Conservation (phyloP, 495 filamentous ascomycete species). For the Cetradonia linearis region DNA sequence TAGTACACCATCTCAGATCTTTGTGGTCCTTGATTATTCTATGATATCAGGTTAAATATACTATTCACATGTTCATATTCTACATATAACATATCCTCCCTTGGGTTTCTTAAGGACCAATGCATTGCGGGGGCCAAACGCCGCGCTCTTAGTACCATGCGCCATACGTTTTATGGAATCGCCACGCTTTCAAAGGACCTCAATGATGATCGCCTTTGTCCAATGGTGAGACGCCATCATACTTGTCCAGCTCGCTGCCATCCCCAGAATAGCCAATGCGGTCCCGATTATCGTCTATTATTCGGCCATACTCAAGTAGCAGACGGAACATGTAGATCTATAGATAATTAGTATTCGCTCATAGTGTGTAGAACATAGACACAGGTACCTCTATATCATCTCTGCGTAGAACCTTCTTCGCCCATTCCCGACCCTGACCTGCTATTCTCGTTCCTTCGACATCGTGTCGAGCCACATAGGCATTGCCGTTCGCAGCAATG, state of each 20-base stretch:
- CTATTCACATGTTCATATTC: neutral
- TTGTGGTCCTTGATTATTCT: neutral
- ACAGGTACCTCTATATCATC: conserved; percentile 52
- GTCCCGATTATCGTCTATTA: conserved; percentile 56
- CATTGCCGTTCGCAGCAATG: conserved; percentile 20
- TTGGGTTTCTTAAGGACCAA: conserved; percentile 13
- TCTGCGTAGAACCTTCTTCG: conserved; percentile 52
- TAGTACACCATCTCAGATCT: neutral
- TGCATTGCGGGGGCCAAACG: neutral
- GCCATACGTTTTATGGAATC: no score
- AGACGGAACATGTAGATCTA: conserved; percentile 55
- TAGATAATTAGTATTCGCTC: neutral
- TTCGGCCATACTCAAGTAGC: conserved; percentile 59
- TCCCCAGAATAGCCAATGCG: conserved; percentile 54
- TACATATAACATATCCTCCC: neutral
- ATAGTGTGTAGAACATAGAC: conserved; percentile 13
- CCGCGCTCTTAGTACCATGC: conserved; percentile 2
- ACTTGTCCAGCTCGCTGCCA: conserved; percentile 30
- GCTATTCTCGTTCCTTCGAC: conserved; percentile 52
- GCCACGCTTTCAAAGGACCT: conserved; percentile 7
- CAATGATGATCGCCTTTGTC: conserved; percentile 22
- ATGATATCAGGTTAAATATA: neutral
- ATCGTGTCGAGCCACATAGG: conserved; percentile 41
- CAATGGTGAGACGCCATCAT: conserved; percentile 22
- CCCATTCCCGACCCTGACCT: conserved; percentile 53